A percentile compares a stretch with the other conserved stretches of the same genome.
Evolutionary conservation across 768 basidiomycete genomes (phyloP).

Genomic region (Cytidiella melzeri): DNA sequence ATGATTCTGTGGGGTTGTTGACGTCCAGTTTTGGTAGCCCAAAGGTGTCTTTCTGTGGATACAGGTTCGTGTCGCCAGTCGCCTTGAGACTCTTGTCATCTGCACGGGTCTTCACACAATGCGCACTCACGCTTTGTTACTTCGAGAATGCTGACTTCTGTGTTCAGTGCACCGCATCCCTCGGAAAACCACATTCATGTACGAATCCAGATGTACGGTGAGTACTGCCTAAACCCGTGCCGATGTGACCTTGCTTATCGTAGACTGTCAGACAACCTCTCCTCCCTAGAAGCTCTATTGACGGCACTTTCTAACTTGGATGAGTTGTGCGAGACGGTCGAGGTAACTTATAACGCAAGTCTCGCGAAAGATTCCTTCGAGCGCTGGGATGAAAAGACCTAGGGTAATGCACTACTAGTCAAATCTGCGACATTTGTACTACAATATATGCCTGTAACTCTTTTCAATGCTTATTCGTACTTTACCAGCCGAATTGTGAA

Average conservation of each 20-base stretch:
- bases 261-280: conserved; percentile 62
- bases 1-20: too few relatives aligned
- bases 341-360: conserved; percentile 60
- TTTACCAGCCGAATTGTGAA: too few relatives aligned
- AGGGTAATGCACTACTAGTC: conserved; percentile 6
- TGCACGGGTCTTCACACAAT: too few relatives aligned
- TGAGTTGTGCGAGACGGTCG: conserved; percentile 63
- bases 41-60: conserved; percentile 97
- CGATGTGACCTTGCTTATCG: neutral
- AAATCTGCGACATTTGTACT: too few relatives aligned
- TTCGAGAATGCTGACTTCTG: too few relatives aligned
- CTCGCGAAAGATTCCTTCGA: conserved; percentile 50
- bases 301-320: conserved; percentile 75
- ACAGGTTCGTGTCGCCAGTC: too few relatives aligned
- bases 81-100: too few relatives aligned
- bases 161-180: conserved; percentile 84
- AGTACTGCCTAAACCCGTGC: conserved; percentile 28
- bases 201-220: conserved; percentile 99
- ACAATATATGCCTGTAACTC: too few relatives aligned
- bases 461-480: too few relatives aligned
- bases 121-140: too few relatives aligned
- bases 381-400: conserved; percentile 67
- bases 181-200: conserved; percentile 95
- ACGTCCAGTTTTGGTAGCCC: conserved; percentile 68
- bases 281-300: conserved; percentile 76